These are phyloP conservation scores for Phalaenopsis equestris DNA, from an alignment of 106 monocot species.

Conservation along the genomic window DNA sequence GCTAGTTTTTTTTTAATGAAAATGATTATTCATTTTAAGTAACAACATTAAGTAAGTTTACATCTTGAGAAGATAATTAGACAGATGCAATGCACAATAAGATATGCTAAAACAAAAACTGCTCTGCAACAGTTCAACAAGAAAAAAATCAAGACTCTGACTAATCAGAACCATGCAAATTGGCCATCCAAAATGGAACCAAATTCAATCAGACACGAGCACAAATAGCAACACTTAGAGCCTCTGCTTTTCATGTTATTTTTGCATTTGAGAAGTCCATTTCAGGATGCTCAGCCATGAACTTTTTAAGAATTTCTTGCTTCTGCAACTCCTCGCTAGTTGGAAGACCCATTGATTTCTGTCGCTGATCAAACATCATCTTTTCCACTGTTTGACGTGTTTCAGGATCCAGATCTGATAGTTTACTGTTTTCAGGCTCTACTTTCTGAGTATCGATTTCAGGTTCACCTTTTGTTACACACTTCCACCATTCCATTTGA, in stretches of 20 bases:
- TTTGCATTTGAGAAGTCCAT: constrained; percentile 96
- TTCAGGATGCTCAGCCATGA: constrained; percentile 97
- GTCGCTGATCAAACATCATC: constrained; percentile 98
- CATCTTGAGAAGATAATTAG: too few relatives aligned
- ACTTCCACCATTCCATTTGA: constrained; percentile 99
- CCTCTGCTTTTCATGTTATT: constrained; percentile 23
- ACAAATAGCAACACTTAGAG: background rate
- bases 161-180: too few relatives aligned
- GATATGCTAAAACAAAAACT: too few relatives aligned
- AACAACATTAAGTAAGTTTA: too few relatives aligned
- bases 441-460: constrained; percentile 94
- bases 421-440: constrained; percentile 86
- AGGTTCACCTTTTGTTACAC: constrained; percentile 70
- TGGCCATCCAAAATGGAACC: too few relatives aligned
- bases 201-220: too few relatives aligned
- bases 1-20: too few relatives aligned
- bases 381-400: constrained; percentile 88
- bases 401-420: constrained; percentile 91
- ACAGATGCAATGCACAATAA: too few relatives aligned
- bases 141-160: too few relatives aligned
- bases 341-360: constrained; percentile 88
- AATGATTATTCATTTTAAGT: constrained; percentile 45
- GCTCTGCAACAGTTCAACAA: too few relatives aligned
- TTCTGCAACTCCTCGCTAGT: constrained; percentile 88
- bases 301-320: constrained; percentile 91